Evolutionary conservation across 2,329 filamentous ascomycete species (phyloP), one percentile per base, ranked within the genome.

Genomic region (Paecilomyces sp.): DNA sequence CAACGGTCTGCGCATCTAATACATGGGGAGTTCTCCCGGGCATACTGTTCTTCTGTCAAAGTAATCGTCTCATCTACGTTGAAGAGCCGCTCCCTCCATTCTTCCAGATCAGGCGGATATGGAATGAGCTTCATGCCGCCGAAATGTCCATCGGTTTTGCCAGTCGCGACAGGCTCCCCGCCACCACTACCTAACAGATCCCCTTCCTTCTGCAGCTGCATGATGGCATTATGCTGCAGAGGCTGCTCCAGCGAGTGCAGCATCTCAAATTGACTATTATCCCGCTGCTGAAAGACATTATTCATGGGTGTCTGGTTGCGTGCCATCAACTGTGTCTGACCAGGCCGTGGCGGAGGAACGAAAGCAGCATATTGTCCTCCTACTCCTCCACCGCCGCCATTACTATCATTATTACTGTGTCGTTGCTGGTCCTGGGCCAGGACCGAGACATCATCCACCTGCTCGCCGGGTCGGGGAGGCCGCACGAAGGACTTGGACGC

Each of bases 11-110:
- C 58, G 28, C 55, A 13, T 57, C 28, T 47, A 56, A 61, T 54
- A 54, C 31, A n/a, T 24, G 50, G 56, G 31, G 22, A 47, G 22
- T 15, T 56, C 54, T 56, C 25, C 51, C 33, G 24, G 15, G 72
- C 82, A 64, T 82, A 90, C 86, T 92, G 83, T 63, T 91, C 87
- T 71, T 91, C 85, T 31, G 83, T 90, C 65, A 93, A 74, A 12
- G 87, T 83, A 61, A 92, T 88, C 54, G 82, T 83, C 53, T 89
- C 86, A 65, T 91, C 85, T n/a, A 91, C 86, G 68, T 89, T 82
- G 72, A 92, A 93, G 54, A 92, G 76, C 68, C 81, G 87, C 65
- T 88, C 80, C 57, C 90, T 80, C 90, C 90, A 93, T 62, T 79
- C 77, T 12, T 84, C 79, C 55, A 92, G 78, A 65, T 88, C 80